phyloP scores from a whole-genome alignment of 805 yeast genomes.

The Tetrapisispora nanseiensis region DNA sequence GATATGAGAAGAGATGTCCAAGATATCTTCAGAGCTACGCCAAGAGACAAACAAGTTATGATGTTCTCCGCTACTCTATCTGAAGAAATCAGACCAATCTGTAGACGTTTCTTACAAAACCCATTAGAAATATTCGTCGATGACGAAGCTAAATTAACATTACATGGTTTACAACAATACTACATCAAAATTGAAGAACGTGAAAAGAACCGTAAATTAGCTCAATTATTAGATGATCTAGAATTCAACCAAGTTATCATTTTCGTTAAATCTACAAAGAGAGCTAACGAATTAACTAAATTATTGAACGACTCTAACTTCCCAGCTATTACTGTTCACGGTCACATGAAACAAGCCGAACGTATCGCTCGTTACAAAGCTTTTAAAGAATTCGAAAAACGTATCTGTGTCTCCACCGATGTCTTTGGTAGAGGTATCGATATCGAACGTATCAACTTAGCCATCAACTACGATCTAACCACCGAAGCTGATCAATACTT shows the following conservation, averaged over 20 bases:
- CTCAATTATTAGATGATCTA: conserved; percentile 84
- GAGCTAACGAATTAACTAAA: conserved; percentile 87
- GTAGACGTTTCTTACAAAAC: conserved; percentile 96
- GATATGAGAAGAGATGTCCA: conserved; percentile 98
- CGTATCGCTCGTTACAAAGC: conserved; percentile 94
- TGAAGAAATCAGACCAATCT: conserved; percentile 88
- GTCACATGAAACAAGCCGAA: conserved; percentile 93
- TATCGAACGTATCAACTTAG: conserved; percentile 96
- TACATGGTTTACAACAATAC: conserved; percentile 97
- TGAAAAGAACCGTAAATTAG: conserved; percentile 86
- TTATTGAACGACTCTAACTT: conserved; percentile 84
- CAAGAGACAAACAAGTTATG: conserved; percentile 98
- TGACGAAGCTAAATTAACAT: conserved; percentile 92
- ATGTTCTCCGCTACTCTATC: conserved; percentile 97
- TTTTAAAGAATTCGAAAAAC: conserved; percentile 95
- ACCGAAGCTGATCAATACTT: conserved; percentile 94
- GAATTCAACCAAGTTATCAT: conserved; percentile 98
- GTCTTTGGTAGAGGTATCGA: conserved; percentile 99
- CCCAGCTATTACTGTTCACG: conserved; percentile 96
- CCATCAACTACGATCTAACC: conserved; percentile 96
- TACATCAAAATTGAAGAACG: conserved; percentile 80
- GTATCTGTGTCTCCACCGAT: conserved; percentile 97
- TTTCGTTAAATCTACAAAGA: conserved; percentile 81
- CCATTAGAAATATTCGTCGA: conserved; percentile 96
- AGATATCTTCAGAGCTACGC: conserved; percentile 94